Base-by-base conservation (phyloP, 2,329 filamentous ascomycete species). In the Nothopassalora personata region DNA sequence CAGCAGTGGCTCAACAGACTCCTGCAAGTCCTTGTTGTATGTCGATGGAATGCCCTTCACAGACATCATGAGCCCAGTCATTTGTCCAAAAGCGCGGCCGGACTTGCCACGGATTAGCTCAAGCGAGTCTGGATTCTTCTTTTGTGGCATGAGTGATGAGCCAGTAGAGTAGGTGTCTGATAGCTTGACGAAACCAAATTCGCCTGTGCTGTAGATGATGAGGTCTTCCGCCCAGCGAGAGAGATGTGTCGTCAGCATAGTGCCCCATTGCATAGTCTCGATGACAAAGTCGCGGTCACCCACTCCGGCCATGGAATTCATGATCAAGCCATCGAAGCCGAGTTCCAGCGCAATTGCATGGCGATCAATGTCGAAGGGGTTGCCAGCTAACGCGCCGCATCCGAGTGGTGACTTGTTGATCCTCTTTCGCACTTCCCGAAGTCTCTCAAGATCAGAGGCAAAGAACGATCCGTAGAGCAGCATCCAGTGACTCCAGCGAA, bases 11-110 rank as follows among this genome's bases (percentile, higher is more conserved):
- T 95, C 88, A 62, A 90, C 86, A 59, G 85, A 87, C 76, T 96
- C 91, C 75, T 96, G 90, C n/a, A 95, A 76, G 73, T 96, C 90
- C 76, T 95, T 96, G 80, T 95, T 93, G 80, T 95, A 95, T 3
- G 88, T 91, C 47, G 83, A 88, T 1, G 90, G 89, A 30, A 94
- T 83, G 57, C 88, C 88, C 74, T 88, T 87, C 74, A 86, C 80
- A 39, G 86, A 89, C 77, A 86, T 86, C 82, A 90, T 90, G 64
- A 94, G 76, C 39, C 89, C 90, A 5, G 88, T 83, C 85, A 93
- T 89, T 64, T 91, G 87, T 28, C 90, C 91, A 70, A 95, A 93
- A 3, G 86, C 83, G 59, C 88, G 81, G 1, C 89, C 90, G 31
- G 82, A 80, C 78, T 92, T 92, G 54, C 89, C 89, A n/a, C 89